Evolutionary conservation across 2,329 filamentous ascomycete species (phyloP).

Genomic region (Alternaria burnsii): DNA sequence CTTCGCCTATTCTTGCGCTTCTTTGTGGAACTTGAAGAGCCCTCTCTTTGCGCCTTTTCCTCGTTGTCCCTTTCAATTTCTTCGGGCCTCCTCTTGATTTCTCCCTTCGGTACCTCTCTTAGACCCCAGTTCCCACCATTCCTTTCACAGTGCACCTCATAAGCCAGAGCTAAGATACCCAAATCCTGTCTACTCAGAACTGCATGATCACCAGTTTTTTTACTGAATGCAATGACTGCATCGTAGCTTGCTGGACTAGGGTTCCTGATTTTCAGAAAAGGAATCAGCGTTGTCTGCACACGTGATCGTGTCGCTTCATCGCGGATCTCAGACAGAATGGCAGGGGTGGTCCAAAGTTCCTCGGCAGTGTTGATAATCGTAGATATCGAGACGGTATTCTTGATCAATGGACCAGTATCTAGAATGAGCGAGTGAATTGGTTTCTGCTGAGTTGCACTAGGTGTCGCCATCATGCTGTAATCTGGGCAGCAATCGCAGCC

Average conservation of each 20-base stretch:
- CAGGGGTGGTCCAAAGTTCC: constrained; percentile 72
- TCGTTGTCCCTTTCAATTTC: constrained; percentile 20
- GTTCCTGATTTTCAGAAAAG: constrained; percentile 80
- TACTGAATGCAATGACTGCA: constrained; percentile 83
- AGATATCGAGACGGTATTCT: constrained; percentile 86
- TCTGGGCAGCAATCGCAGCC: not conserved
- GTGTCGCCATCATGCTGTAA: constrained; percentile 2
- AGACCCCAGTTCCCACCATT: constrained; percentile 91
- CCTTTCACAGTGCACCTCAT: constrained; percentile 91
- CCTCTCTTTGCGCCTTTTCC: constrained; percentile 29
- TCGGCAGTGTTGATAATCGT: constrained; percentile 81
- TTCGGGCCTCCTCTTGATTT: constrained; percentile 66
- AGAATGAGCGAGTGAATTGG: constrained; percentile 84
- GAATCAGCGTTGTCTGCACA: constrained; percentile 83
- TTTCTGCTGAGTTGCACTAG: constrained; percentile 58
- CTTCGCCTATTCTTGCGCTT: constrained; percentile 18
- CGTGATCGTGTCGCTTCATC: constrained; percentile 82
- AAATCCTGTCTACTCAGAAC: constrained; percentile 91
- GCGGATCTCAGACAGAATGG: constrained; percentile 85
- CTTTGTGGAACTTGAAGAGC: constrained; percentile 11
- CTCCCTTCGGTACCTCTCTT: constrained; percentile 80
- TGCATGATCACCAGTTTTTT: constrained; percentile 85
- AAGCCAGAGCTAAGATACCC: constrained; percentile 86
- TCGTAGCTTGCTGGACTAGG: constrained; percentile 81
- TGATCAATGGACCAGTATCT: constrained; percentile 91